These are phyloP conservation scores for Fusarium transvaalense DNA, from an alignment of 2,329 filamentous ascomycete genomes.

Conservation along the genomic window DNA sequence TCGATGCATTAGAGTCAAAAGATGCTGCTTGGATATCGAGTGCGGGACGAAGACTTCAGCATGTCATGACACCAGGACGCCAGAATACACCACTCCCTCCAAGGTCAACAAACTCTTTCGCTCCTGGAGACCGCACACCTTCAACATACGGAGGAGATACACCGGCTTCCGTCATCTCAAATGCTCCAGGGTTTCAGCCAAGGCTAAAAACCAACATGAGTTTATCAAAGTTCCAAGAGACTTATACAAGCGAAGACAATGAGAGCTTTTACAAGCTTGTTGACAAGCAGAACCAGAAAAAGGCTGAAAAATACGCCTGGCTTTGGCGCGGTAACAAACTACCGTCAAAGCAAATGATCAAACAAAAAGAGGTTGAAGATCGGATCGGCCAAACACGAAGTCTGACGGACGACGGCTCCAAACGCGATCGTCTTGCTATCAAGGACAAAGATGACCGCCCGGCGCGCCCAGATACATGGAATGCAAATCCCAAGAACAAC, in stretches of 20 bases:
- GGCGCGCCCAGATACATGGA: conserved; percentile 83
- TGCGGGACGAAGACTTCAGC: conserved; percentile 76
- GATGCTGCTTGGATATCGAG: conserved; percentile 88
- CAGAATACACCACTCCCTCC: conserved; percentile 44
- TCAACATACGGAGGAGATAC: conserved; percentile 79
- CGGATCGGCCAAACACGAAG: conserved; percentile 61
- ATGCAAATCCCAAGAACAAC: conserved; percentile 78
- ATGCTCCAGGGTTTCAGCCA: conserved; percentile 56
- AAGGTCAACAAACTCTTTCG: conserved; percentile 37
- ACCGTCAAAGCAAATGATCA: conserved; percentile 80
- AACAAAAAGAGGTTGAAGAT: conserved; percentile 72
- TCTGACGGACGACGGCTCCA: conserved; percentile 68
- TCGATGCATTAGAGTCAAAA: conserved; percentile 89
- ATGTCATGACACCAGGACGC: conserved; percentile 85
- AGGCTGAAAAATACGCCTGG: conserved; percentile 87
- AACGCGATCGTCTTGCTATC: conserved; percentile 71
- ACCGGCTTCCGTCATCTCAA: conserved; percentile 69
- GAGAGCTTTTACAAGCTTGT: conserved; percentile 94
- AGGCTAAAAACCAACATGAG: conserved; percentile 81
- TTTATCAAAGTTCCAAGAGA: conserved; percentile 86
- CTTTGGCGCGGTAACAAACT: conserved; percentile 91
- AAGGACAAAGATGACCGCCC: conserved; percentile 77
- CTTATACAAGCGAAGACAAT: conserved; percentile 97
- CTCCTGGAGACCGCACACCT: conserved; percentile 67
- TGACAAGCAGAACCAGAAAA: conserved; percentile 89